Base-by-base conservation (phyloP, 164 flowering plant species). In the Nelumbo lutea region DNA sequence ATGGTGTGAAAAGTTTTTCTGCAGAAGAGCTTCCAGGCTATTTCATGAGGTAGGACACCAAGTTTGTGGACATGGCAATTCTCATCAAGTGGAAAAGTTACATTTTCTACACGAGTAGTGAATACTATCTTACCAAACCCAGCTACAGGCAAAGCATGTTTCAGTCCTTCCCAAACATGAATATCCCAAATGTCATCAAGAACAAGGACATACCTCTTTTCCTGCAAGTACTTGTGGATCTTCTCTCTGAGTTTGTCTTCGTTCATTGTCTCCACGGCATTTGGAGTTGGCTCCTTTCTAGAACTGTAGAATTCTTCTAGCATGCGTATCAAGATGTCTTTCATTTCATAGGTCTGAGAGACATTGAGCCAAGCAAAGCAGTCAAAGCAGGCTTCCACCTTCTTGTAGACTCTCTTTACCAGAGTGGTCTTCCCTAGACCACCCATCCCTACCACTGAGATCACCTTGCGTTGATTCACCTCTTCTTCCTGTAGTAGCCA, bases 151-250 rank as follows among this genome's bases (percentile, higher is more conserved):
- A 74, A 65, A 2, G 72, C 68, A 10, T 64, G 65, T 10, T 64
- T 68, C n/a, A 74, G 2, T 13, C 39, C 66, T 38, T 69, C 65
- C 76, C 76, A 74, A 4, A 64, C 59, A 6, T 40, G 5, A 42
- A 46, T 14, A 64, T 61, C 68, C 71, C 76, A 73, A 1, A 73
- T 58, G 57, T 73, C 76, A 68, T 73, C 76, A 48, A 73, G 46
- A 14, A 74, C 65, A 2, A 74, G 61, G 41, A 74, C 27, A 45
- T 63, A 74, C 69, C 57, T 58, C 68, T 64, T 74, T 41, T 59
- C 58, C n/a, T 74, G 64, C 55, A 74, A 15, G 60, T 74, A 68
- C 10, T 59, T 44, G 27, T 57, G 42, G 41, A 57, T 65, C 65
- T 8, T 64, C 51, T 65, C 76, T 43, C 38, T 65, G 56, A 74